Base-by-base conservation (phyloP, 306 rosid species). In the Cucumis cinereus region DNA sequence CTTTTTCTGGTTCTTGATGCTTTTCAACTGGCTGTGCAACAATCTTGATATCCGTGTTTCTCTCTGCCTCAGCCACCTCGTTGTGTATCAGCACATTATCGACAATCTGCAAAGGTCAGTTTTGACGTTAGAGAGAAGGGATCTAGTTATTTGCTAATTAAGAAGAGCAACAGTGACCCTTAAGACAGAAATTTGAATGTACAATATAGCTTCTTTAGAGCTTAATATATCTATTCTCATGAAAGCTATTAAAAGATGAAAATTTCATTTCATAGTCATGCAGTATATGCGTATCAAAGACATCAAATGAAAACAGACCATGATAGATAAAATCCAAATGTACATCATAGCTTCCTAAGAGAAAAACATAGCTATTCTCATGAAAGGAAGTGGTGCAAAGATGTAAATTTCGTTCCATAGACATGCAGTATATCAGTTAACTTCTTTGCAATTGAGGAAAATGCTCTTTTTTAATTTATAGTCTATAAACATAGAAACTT, bases 51-150 rank as follows among this genome's bases (percentile, higher is more conserved):
- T 66, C 38, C 53, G 62, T 50, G 82, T 63, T 73, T 47, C 75
- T 85, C 54, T 77, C 81, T 36, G 81, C 87, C 77, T 90, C 92
- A 47, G 85, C 87, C 52, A 80, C 85, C 84, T 87, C 91, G 55
- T 67, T 80, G 62, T 82, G 90, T 70, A 79, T 82, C 85, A 90
- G 75, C 71, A 85, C 84, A 75, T 63, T 81, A 78, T 90, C 97
- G 26, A 93, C 85, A 85, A 90, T 90, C 97, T 91, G 87, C 77
- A 80, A 45, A 64, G 60, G 61, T 66, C 12, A 66, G 76, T 35
- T 45, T 45, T 7, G 36, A 69, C 7, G 74, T 69, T 14, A 43
- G 56, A 45, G 41, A 7, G 35, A 54, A 69, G 56, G 74, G 13
- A 23, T 43, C 13, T 22, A n/a, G 14, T 22, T 19, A 23, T 43